phyloP scores from a whole-genome alignment of 495 filamentous ascomycete species.

The Talaromyces ruber region DNA sequence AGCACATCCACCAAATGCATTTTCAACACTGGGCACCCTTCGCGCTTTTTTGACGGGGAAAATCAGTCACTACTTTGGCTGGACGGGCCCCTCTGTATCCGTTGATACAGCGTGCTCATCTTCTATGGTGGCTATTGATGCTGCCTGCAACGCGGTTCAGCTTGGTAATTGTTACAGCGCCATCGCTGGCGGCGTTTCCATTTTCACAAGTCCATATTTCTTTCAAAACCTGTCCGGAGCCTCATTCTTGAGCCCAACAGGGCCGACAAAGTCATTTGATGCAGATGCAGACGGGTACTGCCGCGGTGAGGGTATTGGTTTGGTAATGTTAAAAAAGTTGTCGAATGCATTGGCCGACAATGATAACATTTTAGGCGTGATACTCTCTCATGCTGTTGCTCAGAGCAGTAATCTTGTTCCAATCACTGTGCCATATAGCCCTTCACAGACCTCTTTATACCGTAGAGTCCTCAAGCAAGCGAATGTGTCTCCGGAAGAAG shows the following conservation, averaged over 20 bases:
- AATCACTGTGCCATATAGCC: slow-evolving; percentile 18
- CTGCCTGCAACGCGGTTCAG: slow-evolving; percentile 8
- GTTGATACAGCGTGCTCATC: slow-evolving; percentile 33
- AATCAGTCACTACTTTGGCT: slow-evolving; percentile 30
- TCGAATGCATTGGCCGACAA: slow-evolving; percentile 48
- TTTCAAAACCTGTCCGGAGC: slow-evolving; percentile 14
- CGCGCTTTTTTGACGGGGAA: slow-evolving; percentile 18
- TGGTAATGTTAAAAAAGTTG: slow-evolving; percentile 55
- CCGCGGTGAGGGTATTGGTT: slow-evolving; percentile 52
- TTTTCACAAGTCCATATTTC: slow-evolving; percentile 17
- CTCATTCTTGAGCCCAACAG: slow-evolving; percentile 18
- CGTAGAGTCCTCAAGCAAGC: slow-evolving; percentile 5
- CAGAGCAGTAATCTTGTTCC: slow-evolving; percentile 18
- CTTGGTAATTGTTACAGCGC: background rate
- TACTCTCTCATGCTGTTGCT: slow-evolving; percentile 21
- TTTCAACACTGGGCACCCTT: slow-evolving; percentile 19
- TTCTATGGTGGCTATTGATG: slow-evolving; percentile 17
- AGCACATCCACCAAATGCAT: slow-evolving; percentile 27
- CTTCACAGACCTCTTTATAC: slow-evolving; percentile 18
- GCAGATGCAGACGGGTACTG: slow-evolving; percentile 59
- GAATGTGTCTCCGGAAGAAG: slow-evolving; percentile 4
- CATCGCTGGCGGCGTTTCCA: slow-evolving; percentile 20
- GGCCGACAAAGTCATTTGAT: slow-evolving; percentile 55
- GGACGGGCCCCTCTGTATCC: slow-evolving; percentile 25
- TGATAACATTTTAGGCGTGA: slow-evolving; percentile 53